Percentiles rank a stretch among this genome's conserved stretches.
These are phyloP conservation scores for Raphanus raphanistrum DNA, from an alignment of 345 rosid species.

Conservation along the genomic window DNA sequence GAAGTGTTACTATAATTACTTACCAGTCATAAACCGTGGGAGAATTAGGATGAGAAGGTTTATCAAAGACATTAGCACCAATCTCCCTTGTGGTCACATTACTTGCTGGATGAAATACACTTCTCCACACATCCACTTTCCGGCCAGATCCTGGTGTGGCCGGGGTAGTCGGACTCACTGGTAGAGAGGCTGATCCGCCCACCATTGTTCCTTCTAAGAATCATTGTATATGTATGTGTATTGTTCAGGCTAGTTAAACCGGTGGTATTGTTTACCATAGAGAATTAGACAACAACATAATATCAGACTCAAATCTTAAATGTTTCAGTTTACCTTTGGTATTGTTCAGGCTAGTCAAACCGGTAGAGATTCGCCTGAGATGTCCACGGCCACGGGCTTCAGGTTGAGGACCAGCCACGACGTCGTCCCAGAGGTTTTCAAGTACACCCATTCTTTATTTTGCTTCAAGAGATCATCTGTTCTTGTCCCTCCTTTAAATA, in stretches of 20 bases:
- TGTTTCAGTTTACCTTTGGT: constrained; percentile 21
- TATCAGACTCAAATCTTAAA: not conserved
- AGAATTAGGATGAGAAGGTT: constrained; percentile 74
- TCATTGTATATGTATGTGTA: not conserved
- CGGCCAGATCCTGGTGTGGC: constrained; percentile 40
- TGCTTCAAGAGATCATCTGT: constrained; percentile 9
- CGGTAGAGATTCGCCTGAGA: constrained; percentile 57
- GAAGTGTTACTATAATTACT: not conserved
- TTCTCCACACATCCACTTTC: constrained; percentile 95
- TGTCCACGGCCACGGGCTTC: constrained; percentile 72
- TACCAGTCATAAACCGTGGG: constrained; percentile 98
- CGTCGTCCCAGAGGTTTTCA: constrained; percentile 72
- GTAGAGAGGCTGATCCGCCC: constrained; percentile 22
- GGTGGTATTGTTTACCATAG: not conserved
- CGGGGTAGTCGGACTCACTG: constrained; percentile 34
- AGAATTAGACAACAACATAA: not conserved
- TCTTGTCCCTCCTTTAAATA: constrained; percentile 23
- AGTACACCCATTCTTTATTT: constrained; percentile 37
- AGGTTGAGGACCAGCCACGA: constrained; percentile 90
- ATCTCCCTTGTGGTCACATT: constrained; percentile 71
- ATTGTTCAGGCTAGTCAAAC: constrained; percentile 40
- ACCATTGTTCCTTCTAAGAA: not conserved
- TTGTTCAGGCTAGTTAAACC: too few species aligned
- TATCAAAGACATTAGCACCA: constrained; percentile 74
- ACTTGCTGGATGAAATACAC: constrained; percentile 95